Evolutionary conservation across 768 basidiomycete species (phyloP).

Genomic region (Hericium coralloides): DNA sequence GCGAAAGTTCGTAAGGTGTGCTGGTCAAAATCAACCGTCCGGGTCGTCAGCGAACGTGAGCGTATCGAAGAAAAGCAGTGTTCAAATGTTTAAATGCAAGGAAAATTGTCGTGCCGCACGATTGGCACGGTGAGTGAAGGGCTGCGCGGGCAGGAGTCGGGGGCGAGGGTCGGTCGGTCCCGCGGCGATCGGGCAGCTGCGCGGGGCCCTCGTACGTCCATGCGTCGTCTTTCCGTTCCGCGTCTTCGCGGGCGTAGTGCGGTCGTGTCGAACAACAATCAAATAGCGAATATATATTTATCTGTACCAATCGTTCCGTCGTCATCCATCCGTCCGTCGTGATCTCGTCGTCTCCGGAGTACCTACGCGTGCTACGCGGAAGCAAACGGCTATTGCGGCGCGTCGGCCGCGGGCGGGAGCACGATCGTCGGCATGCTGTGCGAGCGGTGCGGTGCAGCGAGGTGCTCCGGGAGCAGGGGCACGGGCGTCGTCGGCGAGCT

Average conservation of each 20-base stretch:
- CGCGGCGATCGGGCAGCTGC: background rate
- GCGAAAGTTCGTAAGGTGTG: background rate
- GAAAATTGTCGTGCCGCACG: background rate
- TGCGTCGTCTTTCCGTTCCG: background rate
- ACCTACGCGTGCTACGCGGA: background rate
- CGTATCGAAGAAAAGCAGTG: background rate
- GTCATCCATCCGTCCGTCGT: background rate
- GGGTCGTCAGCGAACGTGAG: background rate
- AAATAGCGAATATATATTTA: background rate
- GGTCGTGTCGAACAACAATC: background rate
- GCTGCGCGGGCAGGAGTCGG: background rate
- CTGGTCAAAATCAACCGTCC: background rate
- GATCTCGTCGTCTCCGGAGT: background rate
- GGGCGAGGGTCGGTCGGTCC: background rate
- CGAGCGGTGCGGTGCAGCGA: slow-evolving; percentile 11
- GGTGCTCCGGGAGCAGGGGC: background rate
- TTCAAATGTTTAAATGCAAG: background rate
- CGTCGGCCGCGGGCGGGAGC: background rate
- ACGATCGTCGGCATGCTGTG: slow-evolving; percentile 13
- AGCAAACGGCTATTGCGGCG: background rate
- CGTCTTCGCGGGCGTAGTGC: background rate
- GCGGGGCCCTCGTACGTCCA: background rate
- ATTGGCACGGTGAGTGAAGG: background rate
- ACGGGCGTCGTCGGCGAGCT: slow-evolving; percentile 13
- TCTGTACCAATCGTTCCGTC: background rate